Evolutionary conservation across 345 rosid species (phyloP).

Genomic region (Citrus australasica): DNA sequence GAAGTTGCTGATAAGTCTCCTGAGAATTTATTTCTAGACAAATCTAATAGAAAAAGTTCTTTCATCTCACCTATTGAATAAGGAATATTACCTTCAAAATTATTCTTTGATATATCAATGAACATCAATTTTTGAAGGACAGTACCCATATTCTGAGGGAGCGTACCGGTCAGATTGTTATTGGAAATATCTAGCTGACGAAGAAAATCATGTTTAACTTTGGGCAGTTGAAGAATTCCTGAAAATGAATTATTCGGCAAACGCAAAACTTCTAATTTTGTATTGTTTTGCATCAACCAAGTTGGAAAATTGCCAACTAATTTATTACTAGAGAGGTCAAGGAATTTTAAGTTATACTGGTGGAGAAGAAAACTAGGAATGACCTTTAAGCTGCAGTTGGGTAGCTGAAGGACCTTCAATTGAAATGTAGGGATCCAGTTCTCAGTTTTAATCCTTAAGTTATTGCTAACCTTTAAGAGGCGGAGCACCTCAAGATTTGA

Average conservation of each 20-base stretch:
- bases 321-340: neutral
- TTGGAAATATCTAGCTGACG: neutral
- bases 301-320: neutral
- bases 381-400: neutral
- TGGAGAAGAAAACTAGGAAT: neutral
- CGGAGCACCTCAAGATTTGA: neutral
- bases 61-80: no score
- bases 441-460: neutral
- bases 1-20: neutral
- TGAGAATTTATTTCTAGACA: neutral
- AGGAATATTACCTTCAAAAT: no score
- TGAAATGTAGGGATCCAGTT: conserved; percentile 6
- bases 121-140: no score
- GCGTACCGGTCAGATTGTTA: neutral
- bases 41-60: neutral
- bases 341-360: neutral
- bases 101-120: no score
- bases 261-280: neutral
- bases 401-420: neutral
- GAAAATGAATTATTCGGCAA: neutral
- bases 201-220: neutral
- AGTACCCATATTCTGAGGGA: neutral
- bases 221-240: neutral
- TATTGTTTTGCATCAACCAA: neutral
- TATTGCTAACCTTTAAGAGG: neutral